phyloP scores from a whole-genome alignment of 192 early-diverging fungal genomes.

The Piromyces sp. region DNA sequence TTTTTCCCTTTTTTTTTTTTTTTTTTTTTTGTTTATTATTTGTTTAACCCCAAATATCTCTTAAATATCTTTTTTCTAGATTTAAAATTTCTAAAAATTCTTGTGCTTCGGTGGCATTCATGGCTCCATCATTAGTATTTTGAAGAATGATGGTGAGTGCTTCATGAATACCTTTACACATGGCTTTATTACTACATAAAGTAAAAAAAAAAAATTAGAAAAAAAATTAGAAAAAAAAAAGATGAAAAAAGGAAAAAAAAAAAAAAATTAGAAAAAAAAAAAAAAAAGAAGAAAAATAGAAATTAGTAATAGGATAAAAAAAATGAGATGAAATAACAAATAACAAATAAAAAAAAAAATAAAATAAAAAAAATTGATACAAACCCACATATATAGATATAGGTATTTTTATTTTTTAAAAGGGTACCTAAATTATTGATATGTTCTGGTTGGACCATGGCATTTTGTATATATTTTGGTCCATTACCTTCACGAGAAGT shows the following conservation, averaged over 20 bases:
- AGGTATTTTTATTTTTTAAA: constrained; percentile 34
- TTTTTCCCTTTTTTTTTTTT: too few relatives aligned
- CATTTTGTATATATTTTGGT: constrained; percentile 70
- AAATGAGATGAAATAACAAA: constrained; percentile 13
- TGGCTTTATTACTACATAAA: constrained; percentile 69
- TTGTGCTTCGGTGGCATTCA: constrained; percentile 28
- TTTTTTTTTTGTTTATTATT: too few relatives aligned
- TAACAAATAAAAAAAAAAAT: background rate
- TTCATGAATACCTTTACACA: constrained; percentile 74
- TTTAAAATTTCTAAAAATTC: constrained; percentile 43
- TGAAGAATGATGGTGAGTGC: constrained; percentile 46
- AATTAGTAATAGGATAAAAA: too few relatives aligned
- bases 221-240: too few relatives aligned
- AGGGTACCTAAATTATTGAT: constrained; percentile 26
- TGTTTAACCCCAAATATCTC: constrained; percentile 16
- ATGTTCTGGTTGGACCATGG: constrained; percentile 29
- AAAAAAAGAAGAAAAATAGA: too few relatives aligned
- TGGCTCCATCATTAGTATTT: constrained; percentile 1
- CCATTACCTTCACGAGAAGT: background rate
- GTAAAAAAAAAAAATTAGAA: too few relatives aligned
- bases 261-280: too few relatives aligned
- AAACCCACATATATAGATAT: constrained; percentile 48
- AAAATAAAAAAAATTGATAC: background rate
- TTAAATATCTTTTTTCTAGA: constrained; percentile 42
- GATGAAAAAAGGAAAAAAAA: too few relatives aligned